phyloP scores from a whole-genome alignment of 306 rosid species.

The Pyrus betulifolia region DNA sequence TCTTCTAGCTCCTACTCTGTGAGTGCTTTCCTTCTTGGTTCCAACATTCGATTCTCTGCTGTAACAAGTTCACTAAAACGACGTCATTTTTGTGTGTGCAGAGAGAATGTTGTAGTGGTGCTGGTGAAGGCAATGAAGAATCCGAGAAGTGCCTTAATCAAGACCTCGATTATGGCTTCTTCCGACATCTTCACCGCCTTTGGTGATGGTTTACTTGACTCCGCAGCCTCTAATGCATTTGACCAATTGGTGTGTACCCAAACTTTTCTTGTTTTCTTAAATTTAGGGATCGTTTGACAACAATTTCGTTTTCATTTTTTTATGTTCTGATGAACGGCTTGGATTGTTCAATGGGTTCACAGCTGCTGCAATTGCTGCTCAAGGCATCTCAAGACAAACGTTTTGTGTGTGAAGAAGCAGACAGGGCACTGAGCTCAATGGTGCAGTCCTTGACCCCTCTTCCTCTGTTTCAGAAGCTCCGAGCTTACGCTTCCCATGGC shows the following conservation, averaged over 20 bases:
- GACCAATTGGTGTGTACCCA: slow-evolving; percentile 57
- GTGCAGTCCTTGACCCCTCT: slow-evolving; percentile 64
- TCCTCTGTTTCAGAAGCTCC: slow-evolving; percentile 57
- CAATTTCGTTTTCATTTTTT: background rate
- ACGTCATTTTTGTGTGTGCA: slow-evolving; percentile 2
- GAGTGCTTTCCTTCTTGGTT: background rate
- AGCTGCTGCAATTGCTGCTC: slow-evolving; percentile 72
- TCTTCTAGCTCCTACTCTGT: slow-evolving; percentile 43
- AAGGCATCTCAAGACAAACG: slow-evolving; percentile 87
- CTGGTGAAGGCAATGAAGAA: slow-evolving; percentile 81
- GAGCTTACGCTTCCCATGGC: slow-evolving; percentile 45
- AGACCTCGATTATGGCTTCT: slow-evolving; percentile 94
- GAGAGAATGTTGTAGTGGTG: slow-evolving; percentile 59
- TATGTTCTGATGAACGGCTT: background rate
- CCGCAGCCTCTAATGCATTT: slow-evolving; percentile 49
- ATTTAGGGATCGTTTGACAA: background rate
- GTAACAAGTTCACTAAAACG: background rate
- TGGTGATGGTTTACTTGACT: slow-evolving; percentile 63
- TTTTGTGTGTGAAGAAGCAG: slow-evolving; percentile 96
- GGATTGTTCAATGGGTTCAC: slow-evolving; percentile 17
- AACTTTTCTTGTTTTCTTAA: background rate
- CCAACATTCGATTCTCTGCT: background rate
- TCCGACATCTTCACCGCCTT: slow-evolving; percentile 66
- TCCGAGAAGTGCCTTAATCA: slow-evolving; percentile 84
- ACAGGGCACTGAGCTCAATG: slow-evolving; percentile 53